Percentiles rank a stretch among this genome's conserved stretches.
phyloP scores from a whole-genome alignment of 129 eudicot species.

The Flaveria sonorensis region DNA sequence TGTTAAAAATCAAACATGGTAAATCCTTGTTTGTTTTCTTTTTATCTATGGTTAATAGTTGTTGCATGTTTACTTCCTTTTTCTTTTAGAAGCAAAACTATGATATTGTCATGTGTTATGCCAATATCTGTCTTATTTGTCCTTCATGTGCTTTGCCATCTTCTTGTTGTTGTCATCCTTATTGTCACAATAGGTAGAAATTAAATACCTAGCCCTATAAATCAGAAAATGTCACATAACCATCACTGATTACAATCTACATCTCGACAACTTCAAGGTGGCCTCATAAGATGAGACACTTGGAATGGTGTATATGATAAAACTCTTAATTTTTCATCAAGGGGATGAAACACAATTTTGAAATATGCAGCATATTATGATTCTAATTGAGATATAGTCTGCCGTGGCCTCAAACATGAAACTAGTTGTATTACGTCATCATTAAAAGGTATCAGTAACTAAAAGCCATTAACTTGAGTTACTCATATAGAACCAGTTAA shows the following conservation, averaged over 20 bases:
- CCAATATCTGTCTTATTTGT: neutral
- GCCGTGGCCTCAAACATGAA: neutral
- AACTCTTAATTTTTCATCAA: too few species aligned
- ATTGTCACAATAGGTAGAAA: neutral
- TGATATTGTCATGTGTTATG: neutral
- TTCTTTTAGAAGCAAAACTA: neutral
- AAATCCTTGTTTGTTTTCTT: slow-evolving; percentile 27
- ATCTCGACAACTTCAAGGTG: neutral
- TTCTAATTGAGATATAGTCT: slow-evolving; percentile 1
- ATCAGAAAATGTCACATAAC: neutral
- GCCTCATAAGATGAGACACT: neutral
- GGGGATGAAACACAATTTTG: neutral
- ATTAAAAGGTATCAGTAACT: neutral
- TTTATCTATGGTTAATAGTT: neutral
- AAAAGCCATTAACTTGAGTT: neutral
- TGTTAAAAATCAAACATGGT: slow-evolving; percentile 73
- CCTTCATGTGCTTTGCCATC: neutral
- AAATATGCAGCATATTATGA: neutral
- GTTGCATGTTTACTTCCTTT: neutral
- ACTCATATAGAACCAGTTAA: neutral
- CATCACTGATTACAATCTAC: neutral
- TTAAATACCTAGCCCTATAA: neutral
- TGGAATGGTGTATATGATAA: neutral
- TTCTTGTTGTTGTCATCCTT: neutral
- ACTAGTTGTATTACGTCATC: neutral